Conservation (phyloP, 2,329 filamentous ascomycete genomes). For the Lachnellula subtilissima region DNA sequence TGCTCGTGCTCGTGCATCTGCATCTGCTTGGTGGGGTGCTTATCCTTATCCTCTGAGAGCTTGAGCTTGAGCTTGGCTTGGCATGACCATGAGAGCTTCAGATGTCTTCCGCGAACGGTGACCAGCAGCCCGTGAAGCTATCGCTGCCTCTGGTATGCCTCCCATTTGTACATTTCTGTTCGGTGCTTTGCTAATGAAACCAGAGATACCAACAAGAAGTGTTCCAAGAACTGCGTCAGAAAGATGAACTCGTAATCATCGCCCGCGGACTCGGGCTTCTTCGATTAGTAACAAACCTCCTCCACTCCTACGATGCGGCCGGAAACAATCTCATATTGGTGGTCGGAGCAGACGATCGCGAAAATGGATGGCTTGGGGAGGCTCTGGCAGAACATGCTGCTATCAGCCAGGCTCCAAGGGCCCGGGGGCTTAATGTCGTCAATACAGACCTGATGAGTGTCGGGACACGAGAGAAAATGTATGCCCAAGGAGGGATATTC, state of each 20-base stretch:
- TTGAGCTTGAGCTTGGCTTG: neutral
- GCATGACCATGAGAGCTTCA: constrained; percentile 23
- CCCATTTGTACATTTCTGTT: neutral
- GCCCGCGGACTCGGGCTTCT: constrained; percentile 89
- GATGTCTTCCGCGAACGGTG: constrained; percentile 36
- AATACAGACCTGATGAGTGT: constrained; percentile 94
- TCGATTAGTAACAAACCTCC: constrained; percentile 87
- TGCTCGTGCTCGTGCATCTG: neutral
- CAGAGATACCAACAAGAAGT: constrained; percentile 91
- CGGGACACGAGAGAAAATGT: constrained; percentile 83
- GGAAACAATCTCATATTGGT: constrained; percentile 90
- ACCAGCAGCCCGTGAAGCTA: constrained; percentile 69
- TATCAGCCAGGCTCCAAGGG: constrained; percentile 75
- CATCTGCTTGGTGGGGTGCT: too few species aligned
- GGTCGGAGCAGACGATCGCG: constrained; percentile 83
- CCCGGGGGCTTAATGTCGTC: constrained; percentile 81
- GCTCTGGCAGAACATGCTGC: constrained; percentile 92
- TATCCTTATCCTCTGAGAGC: neutral
- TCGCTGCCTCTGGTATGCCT: constrained; percentile 64
- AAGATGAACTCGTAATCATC: constrained; percentile 91
- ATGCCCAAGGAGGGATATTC: constrained; percentile 82
- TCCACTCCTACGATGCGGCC: constrained; percentile 94
- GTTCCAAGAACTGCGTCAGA: constrained; percentile 80
- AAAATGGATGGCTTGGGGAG: constrained; percentile 97
- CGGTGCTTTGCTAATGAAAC: constrained; percentile 9